A percentile compares a stretch with the other conserved stretches of the same genome.
phyloP scores from a whole-genome alignment of 2,329 filamentous ascomycete genomes.

The Trichophyton simii region DNA sequence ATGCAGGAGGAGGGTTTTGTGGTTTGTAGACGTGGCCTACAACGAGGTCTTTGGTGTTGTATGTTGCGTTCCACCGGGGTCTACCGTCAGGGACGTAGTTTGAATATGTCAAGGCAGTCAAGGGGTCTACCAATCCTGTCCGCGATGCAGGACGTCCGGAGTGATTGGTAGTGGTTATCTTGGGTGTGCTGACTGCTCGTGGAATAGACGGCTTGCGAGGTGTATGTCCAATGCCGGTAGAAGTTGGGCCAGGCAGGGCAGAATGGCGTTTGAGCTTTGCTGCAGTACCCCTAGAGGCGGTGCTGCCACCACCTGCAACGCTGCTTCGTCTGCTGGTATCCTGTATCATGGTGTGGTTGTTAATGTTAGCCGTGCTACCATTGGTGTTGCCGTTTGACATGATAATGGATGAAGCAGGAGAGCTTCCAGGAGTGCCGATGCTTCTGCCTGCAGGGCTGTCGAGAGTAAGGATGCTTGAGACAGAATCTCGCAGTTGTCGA shows the following conservation, averaged over 20 bases:
- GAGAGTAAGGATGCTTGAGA: slow-evolving; percentile 81
- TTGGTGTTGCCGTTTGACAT: slow-evolving; percentile 34
- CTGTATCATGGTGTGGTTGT: slow-evolving; percentile 13
- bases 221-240: slow-evolving; percentile 17
- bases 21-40: slow-evolving; percentile 58
- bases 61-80: slow-evolving; percentile 60
- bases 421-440: slow-evolving; percentile 59
- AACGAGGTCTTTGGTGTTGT: slow-evolving; percentile 51
- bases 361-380: slow-evolving; percentile 27
- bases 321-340: slow-evolving; percentile 38
- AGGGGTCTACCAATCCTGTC: slow-evolving; percentile 19
- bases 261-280: slow-evolving; percentile 36
- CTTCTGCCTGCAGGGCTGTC: slow-evolving; percentile 62
- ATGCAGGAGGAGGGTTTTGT: slow-evolving; percentile 39
- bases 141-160: slow-evolving; percentile 6
- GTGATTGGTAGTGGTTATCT: slow-evolving; percentile 9
- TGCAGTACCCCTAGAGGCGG: slow-evolving; percentile 28
- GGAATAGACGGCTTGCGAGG: slow-evolving; percentile 28
- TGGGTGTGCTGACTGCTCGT: slow-evolving; percentile 19
- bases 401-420: slow-evolving; percentile 54
- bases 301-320: slow-evolving; percentile 22
- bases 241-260: slow-evolving; percentile 31
- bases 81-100: slow-evolving; percentile 24
- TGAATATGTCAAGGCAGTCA: background rate
- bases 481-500: slow-evolving; percentile 76